phyloP scores from a whole-genome alignment of 2,329 filamentous ascomycete genomes.

The Huntiella bhutanensis region DNA sequence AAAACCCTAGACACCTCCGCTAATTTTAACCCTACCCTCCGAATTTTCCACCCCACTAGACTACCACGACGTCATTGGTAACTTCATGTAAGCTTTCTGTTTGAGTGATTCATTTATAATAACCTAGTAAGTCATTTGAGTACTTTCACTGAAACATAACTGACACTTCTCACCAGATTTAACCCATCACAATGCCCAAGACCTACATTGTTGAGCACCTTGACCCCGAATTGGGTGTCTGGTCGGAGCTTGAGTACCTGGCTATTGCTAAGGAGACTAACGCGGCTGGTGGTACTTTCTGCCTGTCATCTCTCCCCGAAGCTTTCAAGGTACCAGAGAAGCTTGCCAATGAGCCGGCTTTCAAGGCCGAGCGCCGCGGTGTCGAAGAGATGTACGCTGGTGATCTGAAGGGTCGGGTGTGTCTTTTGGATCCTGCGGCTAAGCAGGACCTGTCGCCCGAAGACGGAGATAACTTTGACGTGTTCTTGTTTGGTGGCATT shows the following conservation, averaged over 20 bases:
- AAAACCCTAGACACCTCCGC: not conserved
- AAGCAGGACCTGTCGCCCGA: slow-evolving; percentile 63
- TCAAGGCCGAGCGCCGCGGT: slow-evolving; percentile 54
- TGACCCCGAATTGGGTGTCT: slow-evolving; percentile 79
- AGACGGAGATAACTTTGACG: slow-evolving; percentile 68
- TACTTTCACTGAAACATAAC: not conserved
- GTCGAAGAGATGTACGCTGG: slow-evolving; percentile 67
- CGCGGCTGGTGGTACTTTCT: slow-evolving; percentile 47
- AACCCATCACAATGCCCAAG: slow-evolving; percentile 15
- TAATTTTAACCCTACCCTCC: not conserved
- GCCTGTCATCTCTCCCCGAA: slow-evolving; percentile 61
- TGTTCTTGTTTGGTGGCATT: slow-evolving; percentile 91
- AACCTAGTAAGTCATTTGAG: not conserved
- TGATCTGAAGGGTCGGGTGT: slow-evolving; percentile 52
- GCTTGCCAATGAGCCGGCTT: slow-evolving; percentile 36
- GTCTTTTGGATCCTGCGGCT: slow-evolving; percentile 75
- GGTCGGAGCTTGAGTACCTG: slow-evolving; percentile 86
- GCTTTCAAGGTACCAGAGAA: slow-evolving; percentile 45
- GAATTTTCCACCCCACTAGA: not conserved
- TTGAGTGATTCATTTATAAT: not conserved
- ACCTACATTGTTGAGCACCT: slow-evolving; percentile 94
- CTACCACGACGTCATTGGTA: not conserved
- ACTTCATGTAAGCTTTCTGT: not conserved
- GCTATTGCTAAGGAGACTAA: slow-evolving; percentile 70
- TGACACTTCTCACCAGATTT: not conserved